Percentiles rank a stretch among this genome's conserved stretches.
These are phyloP conservation scores for Globisporangium cederbergense DNA, from an alignment of 352 stramenopile species.

Conservation along the genomic window DNA sequence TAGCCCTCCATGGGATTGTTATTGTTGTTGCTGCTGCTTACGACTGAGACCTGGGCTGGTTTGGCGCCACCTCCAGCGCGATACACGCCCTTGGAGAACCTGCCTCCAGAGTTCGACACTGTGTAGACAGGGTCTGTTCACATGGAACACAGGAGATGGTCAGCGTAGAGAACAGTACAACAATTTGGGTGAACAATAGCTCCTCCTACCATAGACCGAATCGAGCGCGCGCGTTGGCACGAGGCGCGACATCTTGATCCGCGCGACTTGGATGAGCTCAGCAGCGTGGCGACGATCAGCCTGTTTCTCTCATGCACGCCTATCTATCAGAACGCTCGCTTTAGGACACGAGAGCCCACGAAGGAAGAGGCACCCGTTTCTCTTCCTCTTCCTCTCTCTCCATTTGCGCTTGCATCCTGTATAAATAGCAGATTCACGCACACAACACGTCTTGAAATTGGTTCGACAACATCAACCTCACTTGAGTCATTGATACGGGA, in stretches of 20 bases:
- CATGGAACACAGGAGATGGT: background rate
- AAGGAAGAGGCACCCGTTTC: conserved; percentile 5
- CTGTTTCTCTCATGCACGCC: background rate
- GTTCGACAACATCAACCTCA: background rate
- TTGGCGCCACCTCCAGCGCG: conserved; percentile 26
- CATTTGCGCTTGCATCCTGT: background rate
- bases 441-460: background rate
- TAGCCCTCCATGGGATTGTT: conserved; percentile 35
- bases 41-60: conserved; percentile 16
- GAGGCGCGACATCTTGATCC: conserved; percentile 42
- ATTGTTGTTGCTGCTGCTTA: conserved; percentile 24
- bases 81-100: conserved; percentile 62
- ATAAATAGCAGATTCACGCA: conserved; percentile 4
- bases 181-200: background rate
- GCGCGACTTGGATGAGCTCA: background rate
- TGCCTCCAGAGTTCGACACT: conserved; percentile 58
- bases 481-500: background rate
- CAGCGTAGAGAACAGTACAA: background rate
- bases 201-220: conserved; percentile 64
- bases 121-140: conserved; percentile 71
- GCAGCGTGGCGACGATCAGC: background rate
- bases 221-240: conserved; percentile 67
- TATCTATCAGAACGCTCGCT: background rate
- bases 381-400: background rate
- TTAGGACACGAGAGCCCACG: background rate